phyloP scores from a whole-genome alignment of 1,284 basidiomycete genomes.

The Trichosporon sp. region DNA sequence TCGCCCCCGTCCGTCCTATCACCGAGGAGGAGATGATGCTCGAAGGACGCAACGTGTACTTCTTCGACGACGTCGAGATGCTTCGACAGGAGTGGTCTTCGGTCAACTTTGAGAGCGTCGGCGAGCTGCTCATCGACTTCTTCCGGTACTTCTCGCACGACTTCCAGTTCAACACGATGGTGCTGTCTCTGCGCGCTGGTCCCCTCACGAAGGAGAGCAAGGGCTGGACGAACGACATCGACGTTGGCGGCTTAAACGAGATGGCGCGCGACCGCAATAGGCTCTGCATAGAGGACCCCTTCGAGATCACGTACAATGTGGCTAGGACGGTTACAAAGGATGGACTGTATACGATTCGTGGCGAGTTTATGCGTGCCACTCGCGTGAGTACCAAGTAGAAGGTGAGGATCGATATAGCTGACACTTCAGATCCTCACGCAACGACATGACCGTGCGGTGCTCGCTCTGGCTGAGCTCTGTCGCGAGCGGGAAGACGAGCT shows the following conservation, averaged over 20 bases:
- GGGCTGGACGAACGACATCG: conserved; percentile 81
- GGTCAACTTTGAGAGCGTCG: conserved; percentile 86
- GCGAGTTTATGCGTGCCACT: conserved; percentile 95
- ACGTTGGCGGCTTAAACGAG: conserved; percentile 57
- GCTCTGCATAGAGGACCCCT: conserved; percentile 95
- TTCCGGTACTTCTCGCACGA: conserved; percentile 94
- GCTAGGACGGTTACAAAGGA: conserved; percentile 94
- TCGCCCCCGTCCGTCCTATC: conserved; percentile 76
- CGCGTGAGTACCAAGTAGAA: conserved; percentile 47
- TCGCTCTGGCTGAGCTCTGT: conserved; percentile 75
- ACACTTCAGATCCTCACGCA: conserved; percentile 57
- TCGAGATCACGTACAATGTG: conserved; percentile 92
- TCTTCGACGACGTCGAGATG: conserved; percentile 91
- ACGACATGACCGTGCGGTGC: conserved; percentile 72
- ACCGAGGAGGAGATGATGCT: conserved; percentile 84
- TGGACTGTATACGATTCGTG: conserved; percentile 92
- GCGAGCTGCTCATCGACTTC: conserved; percentile 95
- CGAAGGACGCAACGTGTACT: conserved; percentile 80
- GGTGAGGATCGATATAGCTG: not conserved
- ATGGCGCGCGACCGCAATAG: conserved; percentile 76
- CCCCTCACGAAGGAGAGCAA: conserved; percentile 83
- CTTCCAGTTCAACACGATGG: conserved; percentile 85
- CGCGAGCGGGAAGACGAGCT: conserved; percentile 52
- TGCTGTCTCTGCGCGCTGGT: conserved; percentile 85
- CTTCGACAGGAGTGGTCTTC: conserved; percentile 87